Evolutionary conservation across 208 protist species (phyloP).

Genomic region (Crithidia brevicula): DNA sequence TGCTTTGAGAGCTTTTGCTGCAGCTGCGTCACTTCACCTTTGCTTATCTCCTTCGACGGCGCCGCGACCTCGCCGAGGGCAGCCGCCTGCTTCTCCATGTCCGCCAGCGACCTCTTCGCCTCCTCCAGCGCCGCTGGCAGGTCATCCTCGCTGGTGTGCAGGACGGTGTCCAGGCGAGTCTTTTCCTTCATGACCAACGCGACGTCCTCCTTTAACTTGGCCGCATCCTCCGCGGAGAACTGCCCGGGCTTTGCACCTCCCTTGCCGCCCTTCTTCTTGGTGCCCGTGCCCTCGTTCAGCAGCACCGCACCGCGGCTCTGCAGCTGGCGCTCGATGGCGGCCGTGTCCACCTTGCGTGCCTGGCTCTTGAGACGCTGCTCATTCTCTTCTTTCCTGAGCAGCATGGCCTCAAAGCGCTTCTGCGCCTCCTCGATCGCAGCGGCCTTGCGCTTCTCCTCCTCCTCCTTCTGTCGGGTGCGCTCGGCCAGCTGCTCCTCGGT

Average conservation of each 20-base stretch:
- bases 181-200: conserved; percentile 62
- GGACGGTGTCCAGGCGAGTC: conserved; percentile 63
- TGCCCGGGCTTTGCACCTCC: conserved; percentile 46
- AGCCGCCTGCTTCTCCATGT: conserved; percentile 36
- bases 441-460: conserved; percentile 51
- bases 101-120: conserved; percentile 55
- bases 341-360: conserved; percentile 68
- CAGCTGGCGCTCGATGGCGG: conserved; percentile 57
- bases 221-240: conserved; percentile 51
- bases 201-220: conserved; percentile 63
- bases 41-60: conserved; percentile 43
- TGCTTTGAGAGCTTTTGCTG: conserved; percentile 86
- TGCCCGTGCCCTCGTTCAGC: conserved; percentile 52
- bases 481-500: conserved; percentile 36
- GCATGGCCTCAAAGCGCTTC: conserved; percentile 52
- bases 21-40: conserved; percentile 71
- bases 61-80: conserved; percentile 19
- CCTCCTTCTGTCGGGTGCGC: conserved; percentile 37
- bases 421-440: conserved; percentile 43
- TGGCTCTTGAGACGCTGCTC: conserved; percentile 50
- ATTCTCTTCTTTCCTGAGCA: conserved; percentile 68
- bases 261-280: conserved; percentile 54
- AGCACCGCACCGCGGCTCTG: conserved; percentile 61
- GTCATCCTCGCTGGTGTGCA: conserved; percentile 70
- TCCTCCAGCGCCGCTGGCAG: conserved; percentile 50